Evolutionary conservation across 768 basidiomycete genomes (phyloP).

Genomic region (Psilocybe sp.): DNA sequence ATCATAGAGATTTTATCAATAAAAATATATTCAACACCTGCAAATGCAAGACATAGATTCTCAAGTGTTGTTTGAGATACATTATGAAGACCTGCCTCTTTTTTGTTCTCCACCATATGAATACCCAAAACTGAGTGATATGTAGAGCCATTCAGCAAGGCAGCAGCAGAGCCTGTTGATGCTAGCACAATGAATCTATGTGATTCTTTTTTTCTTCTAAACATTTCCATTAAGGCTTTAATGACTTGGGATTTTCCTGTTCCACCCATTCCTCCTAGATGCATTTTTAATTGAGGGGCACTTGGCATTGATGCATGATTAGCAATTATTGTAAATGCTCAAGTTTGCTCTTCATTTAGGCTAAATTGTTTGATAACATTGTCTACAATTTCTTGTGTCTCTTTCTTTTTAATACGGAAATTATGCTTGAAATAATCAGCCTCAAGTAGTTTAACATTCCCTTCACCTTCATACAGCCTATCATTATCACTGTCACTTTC

Average conservation of each 20-base stretch:
- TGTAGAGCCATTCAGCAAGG: slow-evolving; percentile 20
- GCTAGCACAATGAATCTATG: slow-evolving; percentile 18
- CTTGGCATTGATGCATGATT: slow-evolving; percentile 17
- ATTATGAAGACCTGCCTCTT: background rate
- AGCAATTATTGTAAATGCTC: slow-evolving; percentile 28
- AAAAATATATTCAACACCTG: slow-evolving; percentile 36
- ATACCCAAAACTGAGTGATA: slow-evolving; percentile 19
- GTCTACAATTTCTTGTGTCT: background rate
- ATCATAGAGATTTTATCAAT: slow-evolving; percentile 46
- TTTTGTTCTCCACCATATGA: background rate
- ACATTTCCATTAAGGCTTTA: slow-evolving; percentile 21
- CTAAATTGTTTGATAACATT: slow-evolving; percentile 8
- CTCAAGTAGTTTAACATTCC: background rate
- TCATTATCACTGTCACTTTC: background rate
- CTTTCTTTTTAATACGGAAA: background rate
- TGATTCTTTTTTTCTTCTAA: slow-evolving; percentile 9
- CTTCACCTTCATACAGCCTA: background rate
- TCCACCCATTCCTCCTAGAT: slow-evolving; percentile 32
- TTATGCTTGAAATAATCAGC: background rate
- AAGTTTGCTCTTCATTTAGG: slow-evolving; percentile 26
- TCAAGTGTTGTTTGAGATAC: slow-evolving; percentile 8
- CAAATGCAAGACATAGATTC: slow-evolving; percentile 12
- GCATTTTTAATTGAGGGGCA: slow-evolving; percentile 25
- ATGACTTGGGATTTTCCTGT: slow-evolving; percentile 32
- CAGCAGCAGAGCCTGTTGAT: slow-evolving; percentile 23